Evolutionary conservation across 108 stramenopile species (phyloP).

Genomic region (Asterionellopsis glacialis): DNA sequence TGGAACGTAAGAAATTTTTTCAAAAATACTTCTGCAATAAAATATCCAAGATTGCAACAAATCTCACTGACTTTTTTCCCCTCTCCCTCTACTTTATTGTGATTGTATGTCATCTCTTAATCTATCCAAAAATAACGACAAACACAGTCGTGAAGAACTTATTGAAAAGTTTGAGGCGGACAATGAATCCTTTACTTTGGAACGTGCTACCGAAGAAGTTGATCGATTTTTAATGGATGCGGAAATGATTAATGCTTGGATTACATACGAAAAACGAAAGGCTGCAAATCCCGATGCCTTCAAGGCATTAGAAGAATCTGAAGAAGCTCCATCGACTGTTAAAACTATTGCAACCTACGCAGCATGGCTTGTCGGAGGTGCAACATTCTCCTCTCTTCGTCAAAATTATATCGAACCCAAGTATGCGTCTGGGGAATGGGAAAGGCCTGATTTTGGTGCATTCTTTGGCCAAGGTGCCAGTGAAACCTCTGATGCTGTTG

Average conservation of each 20-base stretch:
- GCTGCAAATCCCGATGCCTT: slow-evolving; percentile 43
- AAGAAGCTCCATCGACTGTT: slow-evolving; percentile 5
- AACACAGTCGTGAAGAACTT: slow-evolving; percentile 65
- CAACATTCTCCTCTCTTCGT: slow-evolving; percentile 15
- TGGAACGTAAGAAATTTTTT: slow-evolving; percentile 64
- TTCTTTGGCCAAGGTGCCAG: neutral
- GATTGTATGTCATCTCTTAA: slow-evolving; percentile 6
- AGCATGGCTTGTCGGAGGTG: slow-evolving; percentile 27
- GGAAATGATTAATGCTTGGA: slow-evolving; percentile 68
- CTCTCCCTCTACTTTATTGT: no score
- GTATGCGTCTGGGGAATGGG: slow-evolving; percentile 34
- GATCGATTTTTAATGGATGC: slow-evolving; percentile 72
- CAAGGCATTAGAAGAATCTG: slow-evolving; percentile 5
- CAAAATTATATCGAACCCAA: slow-evolving; percentile 27
- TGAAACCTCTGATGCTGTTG: neutral
- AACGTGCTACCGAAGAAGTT: slow-evolving; percentile 45
- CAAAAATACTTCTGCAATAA: neutral
- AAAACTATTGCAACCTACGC: slow-evolving; percentile 20
- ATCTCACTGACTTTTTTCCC: neutral
- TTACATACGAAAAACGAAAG: slow-evolving; percentile 57
- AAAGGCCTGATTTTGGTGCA: slow-evolving; percentile 15
- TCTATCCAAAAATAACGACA: neutral
- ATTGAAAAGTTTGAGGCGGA: slow-evolving; percentile 56
- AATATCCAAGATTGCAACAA: neutral
- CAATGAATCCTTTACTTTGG: slow-evolving; percentile 38